Evolutionary conservation across 2,329 filamentous ascomycete genomes (phyloP), one percentile per base, ranked within the genome.

Genomic region (Ceratocystis ficicola): DNA sequence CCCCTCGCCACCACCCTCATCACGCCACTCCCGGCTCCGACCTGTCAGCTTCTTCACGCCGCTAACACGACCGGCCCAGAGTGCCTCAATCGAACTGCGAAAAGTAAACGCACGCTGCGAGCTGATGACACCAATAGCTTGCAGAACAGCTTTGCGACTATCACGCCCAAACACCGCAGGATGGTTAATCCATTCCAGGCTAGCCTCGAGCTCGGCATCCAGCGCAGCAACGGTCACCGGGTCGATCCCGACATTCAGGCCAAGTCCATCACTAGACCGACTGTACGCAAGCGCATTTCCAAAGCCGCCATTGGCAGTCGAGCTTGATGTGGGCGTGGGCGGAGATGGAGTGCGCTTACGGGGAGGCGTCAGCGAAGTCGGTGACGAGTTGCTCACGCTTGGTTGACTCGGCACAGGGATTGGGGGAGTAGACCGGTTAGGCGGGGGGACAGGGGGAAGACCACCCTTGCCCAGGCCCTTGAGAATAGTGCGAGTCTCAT

Each of bases 151-250:
- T 78, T 99, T 99, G 72, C 94, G 86, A 67, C 89, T 94, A 74
- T 99, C 94, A 46, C 94, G 86, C 7, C 89, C 87, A 73, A 99
- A 99, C 1, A 97, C 90, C 1, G 92, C 92, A 1, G 94, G 94
- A 72, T 99, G 94, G 73, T 88, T 91, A 75, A 99, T 97, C 94
- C 94, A 99, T 76, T 99, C 94, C 17, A 99, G 79, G 63, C 89
- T 90, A 44, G 89, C 84, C 74, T 96, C 90, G 44, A 99, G 83
- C 75, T 99, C 94, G 0, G 89, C 84, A 74, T 99, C 94, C 20
- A 99, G 84, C 1, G 94, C 92, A 28, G 85, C 80, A 71, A 97
- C 93, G 0, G 89, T 94, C 44, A 80, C 81, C 5, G 83, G 77
- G 72, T 99, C 94, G 66, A 99, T 93, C n/a, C 90, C 89, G 5